Percentiles rank a stretch among this genome's conserved stretches.
These are phyloP conservation scores for Dacryopinax primogenitus DNA, from an alignment of 768 basidiomycete genomes.

Conservation along the genomic window DNA sequence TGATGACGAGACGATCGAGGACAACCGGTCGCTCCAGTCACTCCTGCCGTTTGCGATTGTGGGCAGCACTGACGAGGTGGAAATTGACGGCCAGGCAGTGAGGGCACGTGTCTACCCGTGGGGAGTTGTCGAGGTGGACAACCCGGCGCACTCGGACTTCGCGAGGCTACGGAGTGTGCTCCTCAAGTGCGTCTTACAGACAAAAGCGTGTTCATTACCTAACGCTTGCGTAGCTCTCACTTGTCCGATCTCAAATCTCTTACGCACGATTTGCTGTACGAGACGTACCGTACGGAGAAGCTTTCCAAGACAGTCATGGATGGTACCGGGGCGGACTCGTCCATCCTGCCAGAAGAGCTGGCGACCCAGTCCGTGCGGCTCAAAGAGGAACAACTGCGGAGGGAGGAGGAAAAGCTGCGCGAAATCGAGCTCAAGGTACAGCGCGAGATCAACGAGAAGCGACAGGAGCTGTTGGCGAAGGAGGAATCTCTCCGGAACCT, in stretches of 20 bases:
- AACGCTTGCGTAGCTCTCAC: slow-evolving; percentile 55
- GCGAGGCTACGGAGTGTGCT: slow-evolving; percentile 82
- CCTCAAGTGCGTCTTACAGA: slow-evolving; percentile 48
- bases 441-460: slow-evolving; percentile 93
- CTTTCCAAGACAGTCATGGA: slow-evolving; percentile 78
- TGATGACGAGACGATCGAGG: slow-evolving; percentile 94
- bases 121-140: slow-evolving; percentile 98
- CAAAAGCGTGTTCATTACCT: neutral
- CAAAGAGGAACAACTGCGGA: slow-evolving; percentile 95
- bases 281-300: slow-evolving; percentile 97
- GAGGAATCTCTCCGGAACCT: slow-evolving; percentile 87
- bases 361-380: slow-evolving; percentile 93
- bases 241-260: slow-evolving; percentile 87
- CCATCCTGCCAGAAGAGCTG: slow-evolving; percentile 89
- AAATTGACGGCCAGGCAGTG: slow-evolving; percentile 79
- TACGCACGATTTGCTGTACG: slow-evolving; percentile 83
- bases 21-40: slow-evolving; percentile 91
- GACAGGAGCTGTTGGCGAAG: slow-evolving; percentile 91
- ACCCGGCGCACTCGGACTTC: slow-evolving; percentile 99
- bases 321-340: slow-evolving; percentile 52
- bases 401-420: slow-evolving; percentile 96
- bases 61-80: slow-evolving; percentile 93
- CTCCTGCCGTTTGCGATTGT: slow-evolving; percentile 94
- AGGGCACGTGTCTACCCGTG: slow-evolving; percentile 95
- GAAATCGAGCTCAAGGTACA: slow-evolving; percentile 98